These are phyloP conservation scores for Clarireedia monteithiana DNA, from an alignment of 2,329 filamentous ascomycete genomes.

Conservation along the genomic window DNA sequence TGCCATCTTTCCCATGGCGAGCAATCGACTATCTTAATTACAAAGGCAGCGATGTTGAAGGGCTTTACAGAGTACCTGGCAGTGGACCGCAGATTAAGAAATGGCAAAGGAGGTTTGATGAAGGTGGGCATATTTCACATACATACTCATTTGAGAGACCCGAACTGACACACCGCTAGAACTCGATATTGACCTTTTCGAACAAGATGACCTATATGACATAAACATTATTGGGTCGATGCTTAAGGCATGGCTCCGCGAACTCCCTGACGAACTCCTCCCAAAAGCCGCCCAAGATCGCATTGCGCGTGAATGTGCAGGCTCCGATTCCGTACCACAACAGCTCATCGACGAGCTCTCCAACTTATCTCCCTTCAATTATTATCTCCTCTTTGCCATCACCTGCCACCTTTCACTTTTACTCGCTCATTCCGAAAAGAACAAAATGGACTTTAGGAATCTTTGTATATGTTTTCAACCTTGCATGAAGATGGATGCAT, in stretches of 20 bases:
- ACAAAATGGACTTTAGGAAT: conserved; percentile 97
- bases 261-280: conserved; percentile 90
- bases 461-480: conserved; percentile 96
- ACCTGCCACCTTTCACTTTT: conserved; percentile 91
- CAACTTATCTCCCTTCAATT: conserved; percentile 91
- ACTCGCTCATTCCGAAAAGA: conserved; percentile 85
- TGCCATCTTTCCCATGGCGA: conserved; percentile 91
- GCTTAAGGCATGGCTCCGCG: conserved; percentile 92
- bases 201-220: conserved; percentile 81
- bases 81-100: conserved; percentile 86
- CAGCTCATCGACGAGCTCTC: conserved; percentile 86
- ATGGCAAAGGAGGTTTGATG: conserved; percentile 87
- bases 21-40: conserved; percentile 96
- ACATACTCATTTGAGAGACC: background rate
- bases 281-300: conserved; percentile 76
- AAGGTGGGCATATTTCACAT: conserved; percentile 43
- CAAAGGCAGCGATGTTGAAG: conserved; percentile 88
- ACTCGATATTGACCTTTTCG: conserved; percentile 82
- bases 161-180: conserved; percentile 41
- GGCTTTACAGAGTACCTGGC: conserved; percentile 85
- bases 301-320: conserved; percentile 71
- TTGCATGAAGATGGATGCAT: conserved; percentile 91
- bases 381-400: conserved; percentile 94
- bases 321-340: conserved; percentile 73
- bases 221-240: conserved; percentile 95